phyloP scores from a whole-genome alignment of 2,329 filamentous ascomycete genomes.

The Sporothrix pseudoabietina region DNA sequence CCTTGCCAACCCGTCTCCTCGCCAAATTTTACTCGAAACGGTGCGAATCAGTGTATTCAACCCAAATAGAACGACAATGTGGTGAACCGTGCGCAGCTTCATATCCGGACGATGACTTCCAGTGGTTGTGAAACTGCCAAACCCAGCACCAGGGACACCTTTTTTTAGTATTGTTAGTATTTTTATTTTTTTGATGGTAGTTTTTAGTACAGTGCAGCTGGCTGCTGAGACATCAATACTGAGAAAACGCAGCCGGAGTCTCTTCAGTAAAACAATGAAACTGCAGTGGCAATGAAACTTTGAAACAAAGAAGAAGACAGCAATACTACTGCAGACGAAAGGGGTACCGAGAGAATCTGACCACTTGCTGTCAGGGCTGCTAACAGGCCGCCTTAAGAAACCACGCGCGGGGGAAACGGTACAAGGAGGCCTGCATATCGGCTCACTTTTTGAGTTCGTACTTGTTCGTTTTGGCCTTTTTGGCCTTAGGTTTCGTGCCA shows the following conservation, averaged over 20 bases:
- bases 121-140: not conserved
- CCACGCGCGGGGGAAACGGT: not conserved
- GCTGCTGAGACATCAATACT: too few species aligned
- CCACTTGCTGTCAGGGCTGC: not conserved
- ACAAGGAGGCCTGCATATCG: slow-evolving; percentile 13
- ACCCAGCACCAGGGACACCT: not conserved
- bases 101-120: not conserved
- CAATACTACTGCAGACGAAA: not conserved
- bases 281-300: too few species aligned
- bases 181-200: too few species aligned
- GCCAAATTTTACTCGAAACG: slow-evolving; percentile 5
- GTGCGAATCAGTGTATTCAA: not conserved
- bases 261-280: not conserved
- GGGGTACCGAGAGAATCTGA: not conserved
- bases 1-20: not conserved
- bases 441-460: not conserved
- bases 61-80: not conserved
- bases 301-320: not conserved
- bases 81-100: slow-evolving; percentile 2
- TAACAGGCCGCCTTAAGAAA: not conserved
- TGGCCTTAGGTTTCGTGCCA: not conserved
- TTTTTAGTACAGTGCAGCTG: too few species aligned
- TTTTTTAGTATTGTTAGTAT: too few species aligned
- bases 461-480: not conserved
- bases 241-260: too few species aligned